Evolutionary conservation across 2,329 filamentous ascomycete species (phyloP).

Genomic region (Huntiella abstrusa): DNA sequence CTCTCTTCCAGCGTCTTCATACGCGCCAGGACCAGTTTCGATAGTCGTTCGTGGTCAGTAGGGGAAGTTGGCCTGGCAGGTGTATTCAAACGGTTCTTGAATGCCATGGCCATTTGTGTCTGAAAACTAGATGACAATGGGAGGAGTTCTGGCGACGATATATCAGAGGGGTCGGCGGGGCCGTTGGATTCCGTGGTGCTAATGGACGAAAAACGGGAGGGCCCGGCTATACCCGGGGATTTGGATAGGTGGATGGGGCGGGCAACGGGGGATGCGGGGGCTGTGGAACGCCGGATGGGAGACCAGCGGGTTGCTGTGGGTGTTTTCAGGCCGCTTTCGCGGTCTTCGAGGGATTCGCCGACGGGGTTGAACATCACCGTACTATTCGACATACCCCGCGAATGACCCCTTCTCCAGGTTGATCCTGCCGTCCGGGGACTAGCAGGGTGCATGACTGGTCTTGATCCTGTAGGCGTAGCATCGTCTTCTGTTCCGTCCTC

Average conservation of each 20-base stretch:
- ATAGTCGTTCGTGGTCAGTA: slow-evolving; percentile 46
- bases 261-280: slow-evolving; percentile 27
- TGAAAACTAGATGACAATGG: slow-evolving; percentile 58
- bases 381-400: slow-evolving; percentile 57
- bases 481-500: slow-evolving; percentile 34
- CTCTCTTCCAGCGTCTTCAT: slow-evolving; percentile 91
- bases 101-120: slow-evolving; percentile 60
- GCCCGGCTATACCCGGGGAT: slow-evolving; percentile 13
- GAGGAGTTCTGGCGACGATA: slow-evolving; percentile 35
- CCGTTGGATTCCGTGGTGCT: slow-evolving; percentile 42
- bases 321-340: slow-evolving; percentile 21
- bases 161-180: slow-evolving; percentile 25
- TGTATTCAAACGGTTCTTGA: slow-evolving; percentile 32
- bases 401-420: slow-evolving; percentile 27
- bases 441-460: slow-evolving; percentile 15
- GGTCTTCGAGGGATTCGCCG: slow-evolving; percentile 18
- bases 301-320: slow-evolving; percentile 25
- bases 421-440: too few relatives aligned
- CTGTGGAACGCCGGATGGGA: slow-evolving; percentile 18
- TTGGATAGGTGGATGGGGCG: slow-evolving; percentile 33
- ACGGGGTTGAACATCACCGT: slow-evolving; percentile 72
- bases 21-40: slow-evolving; percentile 62
- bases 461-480: slow-evolving; percentile 27
- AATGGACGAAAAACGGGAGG: slow-evolving; percentile 4
- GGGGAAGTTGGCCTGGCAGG: slow-evolving; percentile 20